phyloP scores from a whole-genome alignment of 257 asterid species.

The Lantana camara region DNA sequence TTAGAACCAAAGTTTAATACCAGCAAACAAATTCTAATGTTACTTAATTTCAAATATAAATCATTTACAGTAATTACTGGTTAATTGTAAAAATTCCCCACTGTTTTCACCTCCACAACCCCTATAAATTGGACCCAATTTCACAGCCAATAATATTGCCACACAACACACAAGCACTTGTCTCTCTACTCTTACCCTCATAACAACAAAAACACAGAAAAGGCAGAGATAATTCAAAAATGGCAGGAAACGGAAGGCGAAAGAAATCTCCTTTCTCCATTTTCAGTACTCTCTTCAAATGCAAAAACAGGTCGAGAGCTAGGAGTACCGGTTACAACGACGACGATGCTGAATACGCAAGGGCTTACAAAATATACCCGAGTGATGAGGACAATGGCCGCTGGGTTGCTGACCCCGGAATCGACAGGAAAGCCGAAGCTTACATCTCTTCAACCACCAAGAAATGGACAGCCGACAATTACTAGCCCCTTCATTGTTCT shows the following conservation, averaged over 20 bases:
- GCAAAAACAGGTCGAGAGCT: slow-evolving; percentile 30
- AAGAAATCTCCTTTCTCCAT: slow-evolving; percentile 40
- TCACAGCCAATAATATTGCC: too few relatives aligned
- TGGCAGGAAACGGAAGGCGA: slow-evolving; percentile 56
- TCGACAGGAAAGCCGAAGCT: slow-evolving; percentile 63
- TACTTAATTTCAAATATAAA: too few relatives aligned
- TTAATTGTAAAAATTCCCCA: too few relatives aligned
- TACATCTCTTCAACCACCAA: slow-evolving; percentile 54
- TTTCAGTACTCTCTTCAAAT: slow-evolving; percentile 50
- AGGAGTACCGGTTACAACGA: too few relatives aligned
- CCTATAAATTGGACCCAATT: too few relatives aligned
- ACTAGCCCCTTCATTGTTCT: not conserved
- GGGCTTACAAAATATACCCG: slow-evolving; percentile 74
- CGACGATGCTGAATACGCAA: slow-evolving; percentile 43
- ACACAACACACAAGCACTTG: too few relatives aligned
- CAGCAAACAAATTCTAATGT: too few relatives aligned
- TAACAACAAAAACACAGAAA: not conserved
- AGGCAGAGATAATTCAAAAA: too few relatives aligned
- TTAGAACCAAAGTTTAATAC: too few relatives aligned
- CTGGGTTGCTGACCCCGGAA: slow-evolving; percentile 86
- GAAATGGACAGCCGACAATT: slow-evolving; percentile 48
- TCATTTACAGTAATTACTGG: too few relatives aligned
- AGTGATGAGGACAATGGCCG: slow-evolving; percentile 81
- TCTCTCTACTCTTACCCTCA: not conserved
- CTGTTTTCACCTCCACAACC: too few relatives aligned